A percentile compares a stretch with the other conserved stretches of the same genome.
These are phyloP conservation scores for Pistacia integerrima DNA, from an alignment of 345 rosid genomes.

Conservation along the genomic window DNA sequence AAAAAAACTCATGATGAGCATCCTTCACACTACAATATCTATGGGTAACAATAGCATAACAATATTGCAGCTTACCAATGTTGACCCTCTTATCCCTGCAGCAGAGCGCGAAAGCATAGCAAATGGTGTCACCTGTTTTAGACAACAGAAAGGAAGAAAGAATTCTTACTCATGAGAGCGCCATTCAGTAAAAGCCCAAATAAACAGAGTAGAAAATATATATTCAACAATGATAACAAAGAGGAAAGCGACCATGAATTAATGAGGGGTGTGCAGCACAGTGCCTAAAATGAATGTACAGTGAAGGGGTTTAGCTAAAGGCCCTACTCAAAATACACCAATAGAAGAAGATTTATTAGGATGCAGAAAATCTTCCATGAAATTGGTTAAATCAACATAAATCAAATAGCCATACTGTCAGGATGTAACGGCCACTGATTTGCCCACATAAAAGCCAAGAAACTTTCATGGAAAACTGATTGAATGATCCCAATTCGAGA, in stretches of 20 bases:
- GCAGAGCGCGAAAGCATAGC: slow-evolving; percentile 95
- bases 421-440: not conserved
- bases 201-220: not conserved
- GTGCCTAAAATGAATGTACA: not conserved
- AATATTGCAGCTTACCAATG: slow-evolving; percentile 57
- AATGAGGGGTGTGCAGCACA: not conserved
- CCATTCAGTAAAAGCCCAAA: not conserved
- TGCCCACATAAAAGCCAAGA: not conserved
- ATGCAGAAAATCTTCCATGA: not conserved
- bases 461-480: not conserved
- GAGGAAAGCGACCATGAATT: not conserved
- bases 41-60: slow-evolving; percentile 7
- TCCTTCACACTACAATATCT: not conserved
- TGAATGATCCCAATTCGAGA: not conserved
- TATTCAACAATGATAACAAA: not conserved
- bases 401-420: not conserved
- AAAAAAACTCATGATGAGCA: not conserved
- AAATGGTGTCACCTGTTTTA: slow-evolving; percentile 81
- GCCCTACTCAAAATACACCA: not conserved
- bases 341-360: too few species aligned
- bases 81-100: slow-evolving; percentile 94
- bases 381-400: not conserved
- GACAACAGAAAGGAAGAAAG: slow-evolving; percentile 11
- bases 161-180: not conserved
- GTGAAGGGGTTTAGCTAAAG: not conserved